A percentile compares a stretch with the other conserved stretches of the same genome.
These are phyloP conservation scores for Termitomyces bulborhizus DNA, from an alignment of 768 basidiomycete genomes.

Conservation along the genomic window DNA sequence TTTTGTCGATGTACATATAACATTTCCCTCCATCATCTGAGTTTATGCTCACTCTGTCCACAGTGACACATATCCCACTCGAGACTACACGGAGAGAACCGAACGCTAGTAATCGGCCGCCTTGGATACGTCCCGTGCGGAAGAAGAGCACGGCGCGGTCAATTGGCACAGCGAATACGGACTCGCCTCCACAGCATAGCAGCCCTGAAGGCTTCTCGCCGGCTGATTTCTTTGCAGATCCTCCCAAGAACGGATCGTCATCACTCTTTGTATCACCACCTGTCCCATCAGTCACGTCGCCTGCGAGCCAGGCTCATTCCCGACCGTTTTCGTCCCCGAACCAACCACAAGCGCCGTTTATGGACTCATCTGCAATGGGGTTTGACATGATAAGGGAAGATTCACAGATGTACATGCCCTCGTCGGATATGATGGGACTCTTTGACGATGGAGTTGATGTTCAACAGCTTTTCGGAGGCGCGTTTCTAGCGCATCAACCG, in stretches of 20 bases:
- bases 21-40: conserved; percentile 13
- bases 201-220: conserved; percentile 66
- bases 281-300: conserved; percentile 2
- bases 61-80: conserved; percentile 83
- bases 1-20: conserved; percentile 75
- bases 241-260: conserved; percentile 23
- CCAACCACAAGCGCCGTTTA: conserved; percentile 21
- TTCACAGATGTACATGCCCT: conserved; percentile 48
- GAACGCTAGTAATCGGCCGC: conserved; percentile 48
- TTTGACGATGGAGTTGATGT: conserved; percentile 48
- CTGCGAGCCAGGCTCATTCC: conserved; percentile 8
- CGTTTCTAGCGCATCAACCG: conserved; percentile 17
- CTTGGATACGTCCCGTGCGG: conserved; percentile 87
- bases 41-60: not conserved
- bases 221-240: conserved; percentile 57
- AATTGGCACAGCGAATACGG: conserved; percentile 26
- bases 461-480: conserved; percentile 23
- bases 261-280: conserved; percentile 17
- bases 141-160: conserved; percentile 58
- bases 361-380: conserved; percentile 29
- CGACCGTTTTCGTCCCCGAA: conserved; percentile 10
- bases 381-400: conserved; percentile 46
- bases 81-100: conserved; percentile 57
- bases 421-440: conserved; percentile 56
- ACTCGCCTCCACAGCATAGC: conserved; percentile 42